Evolutionary conservation across 495 filamentous ascomycete species (phyloP), one percentile per base, ranked within the genome.

Genomic region (Clavariopsis aquatica): DNA sequence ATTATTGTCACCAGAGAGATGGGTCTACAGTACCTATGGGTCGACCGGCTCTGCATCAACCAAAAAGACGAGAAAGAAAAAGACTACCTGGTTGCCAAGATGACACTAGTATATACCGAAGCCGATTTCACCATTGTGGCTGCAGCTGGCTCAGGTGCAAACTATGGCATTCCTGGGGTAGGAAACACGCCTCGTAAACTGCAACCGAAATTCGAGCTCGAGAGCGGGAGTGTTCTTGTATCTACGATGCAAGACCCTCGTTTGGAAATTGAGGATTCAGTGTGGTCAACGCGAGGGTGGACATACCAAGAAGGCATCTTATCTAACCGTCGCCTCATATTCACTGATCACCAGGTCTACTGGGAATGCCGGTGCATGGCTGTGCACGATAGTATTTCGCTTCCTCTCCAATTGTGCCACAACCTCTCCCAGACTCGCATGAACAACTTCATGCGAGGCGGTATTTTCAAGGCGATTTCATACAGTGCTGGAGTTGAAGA

Each of bases 221-320:
- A 43, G n/a, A 43, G 6, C 38, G 38, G 38, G 5, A 43, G 38
- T 15, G 29, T 26, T 41, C 29, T 57, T 23, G 4, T 57, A 28
- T 57, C 36, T 2, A 57, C 28, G 29, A 1, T 41, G 10, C 27
- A 27, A 27, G 52, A 55, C 34, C 52, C 52, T 38, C 52, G 52
- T 55, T 28, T 24, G 23, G 52, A 55, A 17, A 34, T 57, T 26
- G 29, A 34, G 27, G 53, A 57, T 29, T 57, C 29, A 9, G 38
- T 10, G 38, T 43, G 38, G 38, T 10, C 6, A 3, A 43, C 38
- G 2, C 38, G 38, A 10, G 38, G 38, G 3, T 43, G 38, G 38
- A 43, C 38, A 10, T 43, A 43, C n/a, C 38, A 43, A n/a, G 38
- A 43, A 43, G 38, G 38, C 38, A 9, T 43, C 13, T 17, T 43